Evolutionary conservation across 257 asterid genomes (phyloP).

Genomic region (Ilex aquifolium): DNA sequence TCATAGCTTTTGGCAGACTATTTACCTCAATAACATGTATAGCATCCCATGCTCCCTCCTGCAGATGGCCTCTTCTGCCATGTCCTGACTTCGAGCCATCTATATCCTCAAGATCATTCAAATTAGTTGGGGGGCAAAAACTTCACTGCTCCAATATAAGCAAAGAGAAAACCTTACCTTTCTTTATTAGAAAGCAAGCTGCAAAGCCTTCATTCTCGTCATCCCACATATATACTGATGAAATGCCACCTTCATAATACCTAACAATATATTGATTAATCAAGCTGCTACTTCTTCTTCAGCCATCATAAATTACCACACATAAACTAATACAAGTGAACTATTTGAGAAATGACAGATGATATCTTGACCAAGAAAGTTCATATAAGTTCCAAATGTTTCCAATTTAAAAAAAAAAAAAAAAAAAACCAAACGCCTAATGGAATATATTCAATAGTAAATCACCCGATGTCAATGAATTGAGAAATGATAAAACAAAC

Average conservation of each 20-base stretch:
- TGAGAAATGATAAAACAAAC: background rate
- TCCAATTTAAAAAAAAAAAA: too few species aligned
- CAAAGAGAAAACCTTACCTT: conserved; percentile 39
- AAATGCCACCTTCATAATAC: conserved; percentile 98
- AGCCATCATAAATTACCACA: too few species aligned
- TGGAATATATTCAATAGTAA: too few species aligned
- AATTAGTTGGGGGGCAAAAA: conserved; percentile 14
- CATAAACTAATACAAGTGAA: too few species aligned
- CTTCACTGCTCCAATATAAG: conserved; percentile 3
- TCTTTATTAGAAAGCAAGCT: conserved; percentile 89
- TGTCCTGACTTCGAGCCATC: conserved; percentile 86
- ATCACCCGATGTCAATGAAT: too few species aligned
- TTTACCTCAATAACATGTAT: conserved; percentile 94
- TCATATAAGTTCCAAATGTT: too few species aligned
- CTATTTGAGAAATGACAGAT: too few species aligned
- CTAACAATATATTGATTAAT: conserved; percentile 53
- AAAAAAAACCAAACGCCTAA: too few species aligned
- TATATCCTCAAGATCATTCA: conserved; percentile 23
- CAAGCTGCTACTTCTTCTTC: conserved; percentile 26
- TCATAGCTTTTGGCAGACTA: background rate
- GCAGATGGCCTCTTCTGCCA: conserved; percentile 85
- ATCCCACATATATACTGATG: conserved; percentile 95
- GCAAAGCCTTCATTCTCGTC: conserved; percentile 80
- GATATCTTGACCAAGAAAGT: too few species aligned
- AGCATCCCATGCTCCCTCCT: conserved; percentile 99